A percentile compares a stretch with the other conserved stretches of the same genome.
phyloP scores from a whole-genome alignment of 495 filamentous ascomycete species.

The Aspergillus leporis region DNA sequence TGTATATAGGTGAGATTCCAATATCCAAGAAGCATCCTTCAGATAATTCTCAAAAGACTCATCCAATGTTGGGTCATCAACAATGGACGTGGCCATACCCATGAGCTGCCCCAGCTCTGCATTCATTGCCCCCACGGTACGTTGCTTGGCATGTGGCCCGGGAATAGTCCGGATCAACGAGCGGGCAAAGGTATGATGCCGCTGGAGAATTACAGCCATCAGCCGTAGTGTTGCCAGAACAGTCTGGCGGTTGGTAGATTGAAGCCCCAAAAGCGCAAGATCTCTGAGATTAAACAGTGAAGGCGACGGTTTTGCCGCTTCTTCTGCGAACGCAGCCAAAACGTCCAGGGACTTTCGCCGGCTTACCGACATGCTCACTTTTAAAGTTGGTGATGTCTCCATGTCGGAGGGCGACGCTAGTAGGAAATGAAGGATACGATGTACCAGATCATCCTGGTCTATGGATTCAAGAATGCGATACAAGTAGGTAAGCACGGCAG shows the following conservation, averaged over 20 bases:
- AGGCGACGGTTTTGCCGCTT: conserved; percentile 69
- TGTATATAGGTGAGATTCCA: conserved; percentile 71
- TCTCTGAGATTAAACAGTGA: conserved; percentile 91
- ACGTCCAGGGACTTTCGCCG: conserved; percentile 87
- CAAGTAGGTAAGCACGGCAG: conserved; percentile 92
- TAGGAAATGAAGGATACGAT: conserved; percentile 90
- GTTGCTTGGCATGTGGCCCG: conserved; percentile 58
- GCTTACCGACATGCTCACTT: conserved; percentile 60
- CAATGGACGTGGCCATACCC: conserved; percentile 68
- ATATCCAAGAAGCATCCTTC: conserved; percentile 69
- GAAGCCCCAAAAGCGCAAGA: conserved; percentile 81
- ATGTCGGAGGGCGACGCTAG: conserved; percentile 65
- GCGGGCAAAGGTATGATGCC: conserved; percentile 83
- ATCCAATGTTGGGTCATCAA: conserved; percentile 69
- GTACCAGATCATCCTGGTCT: conserved; percentile 87
- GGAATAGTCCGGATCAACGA: conserved; percentile 69
- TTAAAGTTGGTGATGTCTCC: conserved; percentile 24
- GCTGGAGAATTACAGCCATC: conserved; percentile 76
- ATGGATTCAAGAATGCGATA: conserved; percentile 86
- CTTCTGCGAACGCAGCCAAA: conserved; percentile 70
- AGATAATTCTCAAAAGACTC: conserved; percentile 80
- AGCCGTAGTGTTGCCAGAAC: conserved; percentile 85
- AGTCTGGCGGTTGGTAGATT: conserved; percentile 83
- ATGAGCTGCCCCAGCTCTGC: conserved; percentile 76
- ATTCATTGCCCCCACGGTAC: conserved; percentile 78